phyloP scores from a whole-genome alignment of 2,329 filamentous ascomycete genomes.

The Colletotrichum acutatum region DNA sequence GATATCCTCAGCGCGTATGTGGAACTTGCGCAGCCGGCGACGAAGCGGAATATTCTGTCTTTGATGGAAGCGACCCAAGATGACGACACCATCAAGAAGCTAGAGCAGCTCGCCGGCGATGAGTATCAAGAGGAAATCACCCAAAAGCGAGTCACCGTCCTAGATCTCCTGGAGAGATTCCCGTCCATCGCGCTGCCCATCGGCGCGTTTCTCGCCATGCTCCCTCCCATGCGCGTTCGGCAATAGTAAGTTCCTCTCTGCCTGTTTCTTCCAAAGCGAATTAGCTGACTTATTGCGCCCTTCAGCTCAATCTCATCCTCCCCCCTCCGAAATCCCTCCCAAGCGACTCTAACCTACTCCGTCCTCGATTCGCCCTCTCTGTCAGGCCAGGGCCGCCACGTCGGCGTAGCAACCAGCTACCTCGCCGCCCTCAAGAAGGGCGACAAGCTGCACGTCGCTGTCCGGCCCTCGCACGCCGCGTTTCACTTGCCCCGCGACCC shows the following conservation, averaged over 20 bases:
- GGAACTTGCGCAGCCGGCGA: constrained; percentile 78
- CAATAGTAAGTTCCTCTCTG: constrained; percentile 42
- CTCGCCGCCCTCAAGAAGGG: constrained; percentile 59
- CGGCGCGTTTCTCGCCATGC: constrained; percentile 69
- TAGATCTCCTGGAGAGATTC: constrained; percentile 72
- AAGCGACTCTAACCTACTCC: constrained; percentile 71
- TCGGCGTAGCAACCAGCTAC: constrained; percentile 72
- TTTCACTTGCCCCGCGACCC: constrained; percentile 55
- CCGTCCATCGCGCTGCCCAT: constrained; percentile 65
- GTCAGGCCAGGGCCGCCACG: constrained; percentile 59
- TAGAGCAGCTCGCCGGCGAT: constrained; percentile 51
- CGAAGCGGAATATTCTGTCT: constrained; percentile 62
- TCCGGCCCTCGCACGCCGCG: constrained; percentile 50
- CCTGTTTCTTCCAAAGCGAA: not conserved
- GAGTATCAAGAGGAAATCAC: constrained; percentile 52
- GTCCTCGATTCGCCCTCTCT: constrained; percentile 65
- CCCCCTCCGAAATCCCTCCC: constrained; percentile 64
- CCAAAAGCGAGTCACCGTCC: constrained; percentile 62
- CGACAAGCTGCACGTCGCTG: constrained; percentile 61
- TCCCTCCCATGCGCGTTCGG: constrained; percentile 67
- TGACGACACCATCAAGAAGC: constrained; percentile 43
- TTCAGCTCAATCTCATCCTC: constrained; percentile 74
- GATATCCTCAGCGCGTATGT: constrained; percentile 77
- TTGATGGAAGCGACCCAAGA: constrained; percentile 44
- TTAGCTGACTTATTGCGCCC: not conserved